Percentiles rank a stretch among this genome's conserved stretches.
These are phyloP conservation scores for Magnusiomyces magnusii DNA, from an alignment of 1,139 yeast genomes.

Conservation along the genomic window DNA sequence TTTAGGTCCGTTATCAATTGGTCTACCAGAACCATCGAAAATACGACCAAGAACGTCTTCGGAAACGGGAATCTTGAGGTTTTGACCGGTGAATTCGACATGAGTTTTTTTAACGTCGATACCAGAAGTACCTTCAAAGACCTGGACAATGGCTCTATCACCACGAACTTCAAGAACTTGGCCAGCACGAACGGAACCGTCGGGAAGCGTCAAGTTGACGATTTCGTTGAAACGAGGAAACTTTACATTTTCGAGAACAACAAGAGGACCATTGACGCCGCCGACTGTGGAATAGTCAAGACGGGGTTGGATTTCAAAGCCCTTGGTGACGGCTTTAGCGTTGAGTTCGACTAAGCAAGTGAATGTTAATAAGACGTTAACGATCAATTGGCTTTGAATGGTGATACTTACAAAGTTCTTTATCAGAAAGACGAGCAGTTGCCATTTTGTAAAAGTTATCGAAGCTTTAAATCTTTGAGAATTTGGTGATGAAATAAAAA, in stretches of 20 bases:
- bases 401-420: constrained; percentile 23
- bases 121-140: constrained; percentile 97
- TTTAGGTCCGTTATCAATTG: constrained; percentile 97
- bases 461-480: too few relatives aligned
- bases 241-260: constrained; percentile 90
- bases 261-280: constrained; percentile 98
- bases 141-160: constrained; percentile 95
- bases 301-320: constrained; percentile 86
- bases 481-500: too few relatives aligned
- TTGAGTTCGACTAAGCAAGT: constrained; percentile 65
- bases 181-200: constrained; percentile 90
- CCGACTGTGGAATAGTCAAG: constrained; percentile 91
- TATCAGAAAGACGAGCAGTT: constrained; percentile 22
- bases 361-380: too few relatives aligned
- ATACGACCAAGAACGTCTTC: constrained; percentile 98
- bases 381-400: too few relatives aligned
- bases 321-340: constrained; percentile 86
- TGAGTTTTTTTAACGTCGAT: constrained; percentile 96
- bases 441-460: constrained; percentile 21
- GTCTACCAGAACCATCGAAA: constrained; percentile 98
- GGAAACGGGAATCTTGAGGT: constrained; percentile 85
- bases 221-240: constrained; percentile 95
- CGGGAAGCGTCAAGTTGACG: constrained; percentile 93
- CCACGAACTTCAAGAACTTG: constrained; percentile 98
- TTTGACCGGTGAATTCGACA: constrained; percentile 95